Conservation (phyloP, 2,329 filamentous ascomycete species). For the Cytospora leucostoma region DNA sequence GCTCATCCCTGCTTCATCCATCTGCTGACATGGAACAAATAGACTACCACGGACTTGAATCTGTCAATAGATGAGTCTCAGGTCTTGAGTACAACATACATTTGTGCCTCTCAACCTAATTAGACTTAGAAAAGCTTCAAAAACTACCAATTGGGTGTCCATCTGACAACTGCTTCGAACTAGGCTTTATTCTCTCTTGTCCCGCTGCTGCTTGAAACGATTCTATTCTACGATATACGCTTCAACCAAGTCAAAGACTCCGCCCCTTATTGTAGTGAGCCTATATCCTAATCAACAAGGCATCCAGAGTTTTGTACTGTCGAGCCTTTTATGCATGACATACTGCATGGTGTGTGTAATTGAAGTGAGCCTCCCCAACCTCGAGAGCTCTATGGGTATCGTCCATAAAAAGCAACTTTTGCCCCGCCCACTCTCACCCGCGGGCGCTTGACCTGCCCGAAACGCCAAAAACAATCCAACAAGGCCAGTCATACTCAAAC, state of each 20-base stretch:
- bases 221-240: neutral
- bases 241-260: neutral
- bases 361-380: conserved; percentile 20
- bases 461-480: conserved; percentile 26
- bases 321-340: neutral
- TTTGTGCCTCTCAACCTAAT: no score
- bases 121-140: no score
- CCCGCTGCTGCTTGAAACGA: neutral
- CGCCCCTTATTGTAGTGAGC: neutral
- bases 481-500: conserved; percentile 12
- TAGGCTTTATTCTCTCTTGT: neutral
- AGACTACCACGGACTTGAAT: neutral
- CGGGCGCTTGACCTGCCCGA: conserved; percentile 16
- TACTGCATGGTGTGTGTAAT: neutral
- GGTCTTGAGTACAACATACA: neutral
- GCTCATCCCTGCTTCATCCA: neutral
- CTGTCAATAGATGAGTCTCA: neutral
- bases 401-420: conserved; percentile 32
- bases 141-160: no score
- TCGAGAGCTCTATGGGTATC: conserved; percentile 35
- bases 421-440: conserved; percentile 16
- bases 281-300: neutral
- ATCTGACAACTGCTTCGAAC: neutral
- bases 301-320: neutral
- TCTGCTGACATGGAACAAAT: neutral